Evolutionary conservation across 148 eudicot species (phyloP).

Genomic region (Rhododendron vialii): DNA sequence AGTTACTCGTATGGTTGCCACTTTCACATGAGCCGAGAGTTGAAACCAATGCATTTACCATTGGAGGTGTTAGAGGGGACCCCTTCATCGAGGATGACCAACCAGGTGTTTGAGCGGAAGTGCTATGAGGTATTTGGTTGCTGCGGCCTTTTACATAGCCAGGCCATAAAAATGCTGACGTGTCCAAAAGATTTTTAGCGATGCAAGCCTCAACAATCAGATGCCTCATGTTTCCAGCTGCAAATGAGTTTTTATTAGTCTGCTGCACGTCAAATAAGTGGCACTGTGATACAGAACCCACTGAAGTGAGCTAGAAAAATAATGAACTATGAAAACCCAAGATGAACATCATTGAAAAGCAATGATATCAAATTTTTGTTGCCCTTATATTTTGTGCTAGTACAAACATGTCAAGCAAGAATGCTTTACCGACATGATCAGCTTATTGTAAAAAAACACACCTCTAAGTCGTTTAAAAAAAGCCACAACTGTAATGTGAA

Average conservation of each 20-base stretch:
- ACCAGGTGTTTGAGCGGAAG: constrained; percentile 65
- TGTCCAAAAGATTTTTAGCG: constrained; percentile 59
- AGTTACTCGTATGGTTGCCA: not conserved
- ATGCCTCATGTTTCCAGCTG: constrained; percentile 92
- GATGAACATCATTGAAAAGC: not conserved
- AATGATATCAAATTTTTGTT: not conserved
- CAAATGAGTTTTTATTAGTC: constrained; percentile 12
- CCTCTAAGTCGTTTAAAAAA: not conserved
- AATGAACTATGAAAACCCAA: not conserved
- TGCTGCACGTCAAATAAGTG: not conserved
- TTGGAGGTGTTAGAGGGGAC: constrained; percentile 63
- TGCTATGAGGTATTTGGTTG: constrained; percentile 70
- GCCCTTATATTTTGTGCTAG: not conserved
- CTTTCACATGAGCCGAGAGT: constrained; percentile 11
- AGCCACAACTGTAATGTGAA: not conserved
- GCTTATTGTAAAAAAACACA: not conserved
- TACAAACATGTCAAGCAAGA: not conserved
- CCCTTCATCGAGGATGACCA: constrained; percentile 91
- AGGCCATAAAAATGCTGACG: constrained; percentile 83
- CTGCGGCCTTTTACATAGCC: constrained; percentile 82
- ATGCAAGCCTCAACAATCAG: constrained; percentile 79
- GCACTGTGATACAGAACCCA: not conserved
- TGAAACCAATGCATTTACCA: constrained; percentile 63
- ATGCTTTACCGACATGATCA: not conserved
- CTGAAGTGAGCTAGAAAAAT: not conserved